These are phyloP conservation scores for Grigorovia jiainica DNA, from an alignment of 805 yeast genomes.

Conservation along the genomic window DNA sequence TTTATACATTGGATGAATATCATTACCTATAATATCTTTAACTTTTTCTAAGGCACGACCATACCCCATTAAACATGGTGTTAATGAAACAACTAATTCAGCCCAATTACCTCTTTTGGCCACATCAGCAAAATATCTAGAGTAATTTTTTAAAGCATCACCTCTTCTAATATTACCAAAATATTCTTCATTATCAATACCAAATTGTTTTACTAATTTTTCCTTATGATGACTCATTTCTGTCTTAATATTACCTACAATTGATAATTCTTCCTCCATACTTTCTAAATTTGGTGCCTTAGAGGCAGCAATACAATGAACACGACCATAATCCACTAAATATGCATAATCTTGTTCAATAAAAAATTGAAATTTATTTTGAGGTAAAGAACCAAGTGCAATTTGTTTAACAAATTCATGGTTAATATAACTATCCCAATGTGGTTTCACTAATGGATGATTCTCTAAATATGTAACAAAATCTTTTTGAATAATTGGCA, in stretches of 20 bases:
- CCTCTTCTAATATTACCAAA: constrained; percentile 41
- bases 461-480: constrained; percentile 41
- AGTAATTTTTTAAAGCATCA: constrained; percentile 50
- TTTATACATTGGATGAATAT: constrained; percentile 18
- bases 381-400: constrained; percentile 42
- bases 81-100: constrained; percentile 55
- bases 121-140: constrained; percentile 47
- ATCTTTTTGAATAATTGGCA: constrained; percentile 8
- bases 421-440: constrained; percentile 49
- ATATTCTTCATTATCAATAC: constrained; percentile 33
- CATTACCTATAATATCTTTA: constrained; percentile 26
- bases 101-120: constrained; percentile 50
- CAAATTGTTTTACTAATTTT: constrained; percentile 35
- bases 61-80: constrained; percentile 73
- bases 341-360: constrained; percentile 57
- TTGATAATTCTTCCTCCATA: constrained; percentile 40
- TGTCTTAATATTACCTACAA: constrained; percentile 40
- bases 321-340: constrained; percentile 55
- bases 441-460: constrained; percentile 45
- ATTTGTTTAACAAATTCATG: constrained; percentile 54
- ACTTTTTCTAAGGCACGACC: constrained; percentile 40
- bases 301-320: constrained; percentile 55
- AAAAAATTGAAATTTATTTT: constrained; percentile 43
- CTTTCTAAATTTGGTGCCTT: constrained; percentile 48
- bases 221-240: constrained; percentile 51